Percentiles rank a stretch among this genome's conserved stretches.
Conservation (phyloP, 1,139 yeast genomes). For the Pichia cactophila region DNA sequence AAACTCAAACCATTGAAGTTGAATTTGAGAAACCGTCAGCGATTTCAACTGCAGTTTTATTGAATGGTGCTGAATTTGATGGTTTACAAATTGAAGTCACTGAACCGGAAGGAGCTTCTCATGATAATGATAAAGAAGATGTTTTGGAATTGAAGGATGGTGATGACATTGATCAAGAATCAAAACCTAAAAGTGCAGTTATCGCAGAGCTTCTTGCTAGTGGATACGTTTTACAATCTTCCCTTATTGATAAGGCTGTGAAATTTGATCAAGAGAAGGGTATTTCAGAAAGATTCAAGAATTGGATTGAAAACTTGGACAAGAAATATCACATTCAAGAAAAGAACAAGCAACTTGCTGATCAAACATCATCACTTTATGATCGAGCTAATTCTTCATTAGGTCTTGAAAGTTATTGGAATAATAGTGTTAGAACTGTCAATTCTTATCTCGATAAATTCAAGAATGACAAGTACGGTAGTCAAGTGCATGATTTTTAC, state of each 20-base stretch:
- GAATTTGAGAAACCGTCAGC: conserved; percentile 55
- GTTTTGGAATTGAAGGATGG: conserved; percentile 8
- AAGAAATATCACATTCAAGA: conserved; percentile 51
- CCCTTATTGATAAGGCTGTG: conserved; percentile 50
- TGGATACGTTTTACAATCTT: conserved; percentile 63
- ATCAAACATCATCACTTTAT: conserved; percentile 17
- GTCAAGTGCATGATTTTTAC: conserved; percentile 46
- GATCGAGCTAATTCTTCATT: conserved; percentile 32
- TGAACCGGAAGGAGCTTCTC: conserved; percentile 12
- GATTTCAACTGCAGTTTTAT: conserved; percentile 61
- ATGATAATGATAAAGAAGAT: conserved; percentile 1
- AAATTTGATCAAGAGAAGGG: conserved; percentile 63
- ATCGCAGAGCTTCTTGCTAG: conserved; percentile 69
- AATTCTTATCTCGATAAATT: conserved; percentile 42
- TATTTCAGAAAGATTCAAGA: conserved; percentile 45
- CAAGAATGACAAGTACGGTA: conserved; percentile 36
- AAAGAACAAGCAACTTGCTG: conserved; percentile 34
- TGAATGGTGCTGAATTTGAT: conserved; percentile 69
- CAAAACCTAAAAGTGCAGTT: conserved; percentile 69
- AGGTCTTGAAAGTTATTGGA: conserved; percentile 31
- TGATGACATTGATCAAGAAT: conserved; percentile 60
- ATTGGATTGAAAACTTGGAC: conserved; percentile 49
- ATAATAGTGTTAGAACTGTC: conserved; percentile 31
- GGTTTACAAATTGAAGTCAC: conserved; percentile 30
- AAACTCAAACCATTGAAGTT: conserved; percentile 39